Conservation (phyloP, 1,284 basidiomycete genomes). For the Rugiboletus extremiorientalis region DNA sequence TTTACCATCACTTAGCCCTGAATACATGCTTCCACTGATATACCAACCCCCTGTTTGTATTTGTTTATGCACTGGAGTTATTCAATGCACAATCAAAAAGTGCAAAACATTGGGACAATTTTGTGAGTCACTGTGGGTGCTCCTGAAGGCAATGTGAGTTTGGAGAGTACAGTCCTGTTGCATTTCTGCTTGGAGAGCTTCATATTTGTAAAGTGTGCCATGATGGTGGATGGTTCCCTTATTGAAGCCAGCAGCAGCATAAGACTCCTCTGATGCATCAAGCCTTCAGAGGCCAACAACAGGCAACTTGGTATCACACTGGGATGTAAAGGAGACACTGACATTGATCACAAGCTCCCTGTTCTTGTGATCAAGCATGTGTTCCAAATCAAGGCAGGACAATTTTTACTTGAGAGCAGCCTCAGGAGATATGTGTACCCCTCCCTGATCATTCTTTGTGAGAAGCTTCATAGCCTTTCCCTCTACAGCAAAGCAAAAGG, state of each 20-base stretch:
- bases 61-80: too few relatives aligned
- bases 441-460: slow-evolving; percentile 5
- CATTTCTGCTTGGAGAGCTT: slow-evolving; percentile 13
- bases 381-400: slow-evolving; percentile 1
- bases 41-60: too few relatives aligned
- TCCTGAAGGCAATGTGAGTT: slow-evolving; percentile 10
- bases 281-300: slow-evolving; percentile 10
- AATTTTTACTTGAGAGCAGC: background rate
- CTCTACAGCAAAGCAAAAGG: slow-evolving; percentile 21
- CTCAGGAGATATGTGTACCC: background rate
- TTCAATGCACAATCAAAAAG: too few relatives aligned
- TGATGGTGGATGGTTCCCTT: background rate
- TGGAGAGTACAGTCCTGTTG: background rate
- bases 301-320: fast-evolving
- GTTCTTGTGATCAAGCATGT: slow-evolving; percentile 12
- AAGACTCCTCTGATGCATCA: slow-evolving; percentile 8
- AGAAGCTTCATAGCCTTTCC: slow-evolving; percentile 19
- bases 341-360: slow-evolving; percentile 14
- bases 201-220: slow-evolving; percentile 5
- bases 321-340: background rate
- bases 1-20: too few relatives aligned
- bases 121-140: slow-evolving; percentile 14
- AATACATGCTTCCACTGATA: too few relatives aligned
- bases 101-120: too few relatives aligned
- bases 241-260: slow-evolving; percentile 4